Evolutionary conservation across 441 rosid genomes (phyloP).

Genomic region (Corymbia calophylla): DNA sequence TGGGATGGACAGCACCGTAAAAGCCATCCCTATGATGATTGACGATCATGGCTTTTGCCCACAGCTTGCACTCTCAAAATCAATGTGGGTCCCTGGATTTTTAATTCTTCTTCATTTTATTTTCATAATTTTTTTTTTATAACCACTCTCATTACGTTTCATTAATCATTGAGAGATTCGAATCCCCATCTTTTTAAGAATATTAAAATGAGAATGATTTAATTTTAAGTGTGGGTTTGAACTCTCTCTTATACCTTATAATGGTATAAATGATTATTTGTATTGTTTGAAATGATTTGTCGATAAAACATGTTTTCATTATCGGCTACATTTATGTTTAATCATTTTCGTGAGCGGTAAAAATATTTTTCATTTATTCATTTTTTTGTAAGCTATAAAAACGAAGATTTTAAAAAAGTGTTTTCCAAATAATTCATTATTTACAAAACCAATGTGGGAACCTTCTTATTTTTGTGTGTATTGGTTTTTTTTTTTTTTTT

Average conservation of each 20-base stretch:
- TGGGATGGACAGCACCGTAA: background rate
- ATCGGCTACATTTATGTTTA: no score
- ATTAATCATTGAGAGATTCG: no score
- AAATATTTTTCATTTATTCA: rapidly evolving
- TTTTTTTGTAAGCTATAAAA: rapidly evolving
- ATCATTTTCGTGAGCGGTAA: background rate
- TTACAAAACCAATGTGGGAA: rapidly evolving
- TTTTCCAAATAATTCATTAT: no score
- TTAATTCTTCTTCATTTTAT: background rate
- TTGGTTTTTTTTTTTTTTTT: background rate
- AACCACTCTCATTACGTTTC: background rate
- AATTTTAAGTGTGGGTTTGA: no score
- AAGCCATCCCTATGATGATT: background rate
- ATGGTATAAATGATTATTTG: no score
- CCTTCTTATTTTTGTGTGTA: no score
- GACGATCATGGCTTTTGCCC: background rate
- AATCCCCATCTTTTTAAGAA: no score
- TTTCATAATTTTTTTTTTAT: rapidly evolving
- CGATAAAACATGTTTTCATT: no score
- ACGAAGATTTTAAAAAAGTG: rapidly evolving
- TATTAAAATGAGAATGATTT: no score
- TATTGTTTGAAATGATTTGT: background rate
- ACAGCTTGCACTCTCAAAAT: background rate
- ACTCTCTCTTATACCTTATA: no score
- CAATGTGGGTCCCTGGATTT: background rate